phyloP scores from a whole-genome alignment of 371 early-diverging fungal species.

The Mortierella sp. region DNA sequence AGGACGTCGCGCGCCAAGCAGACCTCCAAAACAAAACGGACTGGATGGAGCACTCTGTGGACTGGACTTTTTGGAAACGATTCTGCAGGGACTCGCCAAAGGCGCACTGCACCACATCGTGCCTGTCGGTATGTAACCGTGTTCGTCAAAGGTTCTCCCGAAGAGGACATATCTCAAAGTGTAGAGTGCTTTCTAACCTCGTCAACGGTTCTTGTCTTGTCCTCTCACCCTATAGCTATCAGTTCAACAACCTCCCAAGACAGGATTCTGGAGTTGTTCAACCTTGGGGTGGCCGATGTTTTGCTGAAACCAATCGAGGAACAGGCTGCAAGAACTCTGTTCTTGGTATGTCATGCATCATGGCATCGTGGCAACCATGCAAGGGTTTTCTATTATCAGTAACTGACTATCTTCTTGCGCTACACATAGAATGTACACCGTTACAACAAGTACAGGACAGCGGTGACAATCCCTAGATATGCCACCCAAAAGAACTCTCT shows the following conservation, averaged over 20 bases:
- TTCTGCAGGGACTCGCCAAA: conserved; percentile 36
- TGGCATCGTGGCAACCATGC: too few relatives aligned
- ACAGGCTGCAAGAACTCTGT: conserved; percentile 64
- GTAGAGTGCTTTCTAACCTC: neutral
- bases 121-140: conserved; percentile 36
- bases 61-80: conserved; percentile 36
- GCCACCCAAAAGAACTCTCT: conserved; percentile 39
- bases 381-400: too few relatives aligned
- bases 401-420: too few relatives aligned
- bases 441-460: conserved; percentile 42
- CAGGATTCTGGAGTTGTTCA: conserved; percentile 51
- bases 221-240: conserved; percentile 21
- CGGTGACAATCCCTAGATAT: conserved; percentile 48
- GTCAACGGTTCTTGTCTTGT: neutral
- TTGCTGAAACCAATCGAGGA: conserved; percentile 63
- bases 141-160: too few relatives aligned
- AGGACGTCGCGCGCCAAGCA: conserved; percentile 15
- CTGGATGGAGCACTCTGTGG: conserved; percentile 21
- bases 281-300: conserved; percentile 66
- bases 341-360: conserved; percentile 56
- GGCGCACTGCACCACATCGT: conserved; percentile 40
- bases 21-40: conserved; percentile 4
- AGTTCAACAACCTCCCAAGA: conserved; percentile 35
- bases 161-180: too few relatives aligned
- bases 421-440: conserved; percentile 36